Conservation (phyloP, 2,329 filamentous ascomycete species). For the Trichophyton rubrum region DNA sequence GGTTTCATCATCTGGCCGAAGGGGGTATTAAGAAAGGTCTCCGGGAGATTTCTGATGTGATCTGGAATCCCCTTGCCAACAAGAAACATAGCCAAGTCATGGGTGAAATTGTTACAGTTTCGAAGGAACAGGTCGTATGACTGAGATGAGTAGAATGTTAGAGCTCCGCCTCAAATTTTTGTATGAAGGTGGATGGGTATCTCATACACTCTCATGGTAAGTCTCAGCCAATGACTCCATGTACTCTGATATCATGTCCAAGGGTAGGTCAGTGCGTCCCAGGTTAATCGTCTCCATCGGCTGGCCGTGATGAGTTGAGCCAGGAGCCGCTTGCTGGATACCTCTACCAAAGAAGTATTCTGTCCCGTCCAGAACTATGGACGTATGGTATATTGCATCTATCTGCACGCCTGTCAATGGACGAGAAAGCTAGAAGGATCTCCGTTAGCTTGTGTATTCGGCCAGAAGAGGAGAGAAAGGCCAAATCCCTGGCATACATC, state of each 20-base stretch:
- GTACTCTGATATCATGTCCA: constrained; percentile 76
- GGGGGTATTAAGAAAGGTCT: constrained; percentile 72
- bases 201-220: constrained; percentile 61
- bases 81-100: constrained; percentile 81
- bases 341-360: constrained; percentile 89
- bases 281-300: constrained; percentile 66
- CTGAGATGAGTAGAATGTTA: constrained; percentile 27
- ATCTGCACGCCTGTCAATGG: constrained; percentile 56
- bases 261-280: constrained; percentile 63
- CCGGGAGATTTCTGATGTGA: constrained; percentile 73
- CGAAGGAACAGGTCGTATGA: constrained; percentile 81
- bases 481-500: constrained; percentile 29
- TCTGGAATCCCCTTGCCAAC: constrained; percentile 78
- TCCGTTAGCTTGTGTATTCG: not conserved
- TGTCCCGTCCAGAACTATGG: constrained; percentile 67
- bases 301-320: constrained; percentile 71
- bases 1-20: constrained; percentile 81
- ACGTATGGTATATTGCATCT: constrained; percentile 91
- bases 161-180: not conserved
- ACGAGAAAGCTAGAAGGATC: constrained; percentile 37
- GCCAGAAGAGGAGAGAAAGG: not conserved
- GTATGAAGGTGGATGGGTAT: not conserved
- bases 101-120: constrained; percentile 97
- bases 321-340: constrained; percentile 68
- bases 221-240: constrained; percentile 69